Evolutionary conservation across 1,284 basidiomycete species (phyloP).

Genomic region (Moniliophthora roreri): DNA sequence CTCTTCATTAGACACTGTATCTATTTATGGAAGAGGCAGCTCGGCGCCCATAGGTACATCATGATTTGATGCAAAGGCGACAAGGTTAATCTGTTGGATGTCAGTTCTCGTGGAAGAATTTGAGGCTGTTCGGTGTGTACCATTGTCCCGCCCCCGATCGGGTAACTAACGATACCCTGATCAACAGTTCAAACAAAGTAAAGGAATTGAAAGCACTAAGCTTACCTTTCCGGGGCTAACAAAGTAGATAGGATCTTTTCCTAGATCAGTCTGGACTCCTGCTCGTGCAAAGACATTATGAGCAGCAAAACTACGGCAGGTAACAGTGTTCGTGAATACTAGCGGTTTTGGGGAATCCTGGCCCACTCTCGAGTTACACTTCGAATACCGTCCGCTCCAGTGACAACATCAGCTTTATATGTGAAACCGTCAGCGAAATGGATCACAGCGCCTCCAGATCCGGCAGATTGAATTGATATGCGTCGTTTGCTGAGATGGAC

Average conservation of each 20-base stretch:
- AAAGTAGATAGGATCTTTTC: slow-evolving; percentile 34
- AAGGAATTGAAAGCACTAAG: background rate
- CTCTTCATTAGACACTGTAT: no score
- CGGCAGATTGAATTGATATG: slow-evolving; percentile 27
- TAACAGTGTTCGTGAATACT: slow-evolving; percentile 41
- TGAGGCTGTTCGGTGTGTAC: no score
- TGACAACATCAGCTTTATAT: slow-evolving; percentile 46
- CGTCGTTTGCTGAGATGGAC: slow-evolving; percentile 36
- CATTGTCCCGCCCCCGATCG: background rate
- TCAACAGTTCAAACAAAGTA: no score
- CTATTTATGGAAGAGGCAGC: no score
- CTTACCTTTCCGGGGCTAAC: slow-evolving; percentile 43
- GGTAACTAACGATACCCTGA: no score
- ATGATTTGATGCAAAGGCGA: no score
- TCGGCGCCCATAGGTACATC: no score
- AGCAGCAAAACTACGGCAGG: slow-evolving; percentile 41
- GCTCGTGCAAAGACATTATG: slow-evolving; percentile 21
- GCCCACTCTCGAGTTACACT: slow-evolving; percentile 38
- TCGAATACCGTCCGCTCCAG: slow-evolving; percentile 55
- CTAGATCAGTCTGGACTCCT: slow-evolving; percentile 39
- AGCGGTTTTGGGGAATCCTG: slow-evolving; percentile 23
- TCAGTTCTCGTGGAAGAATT: no score
- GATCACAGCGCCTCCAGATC: slow-evolving; percentile 29
- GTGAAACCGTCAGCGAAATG: slow-evolving; percentile 45
- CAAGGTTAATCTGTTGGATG: no score